Base-by-base conservation (phyloP, 345 rosid species). In the Xanthoceras sorbifolium region DNA sequence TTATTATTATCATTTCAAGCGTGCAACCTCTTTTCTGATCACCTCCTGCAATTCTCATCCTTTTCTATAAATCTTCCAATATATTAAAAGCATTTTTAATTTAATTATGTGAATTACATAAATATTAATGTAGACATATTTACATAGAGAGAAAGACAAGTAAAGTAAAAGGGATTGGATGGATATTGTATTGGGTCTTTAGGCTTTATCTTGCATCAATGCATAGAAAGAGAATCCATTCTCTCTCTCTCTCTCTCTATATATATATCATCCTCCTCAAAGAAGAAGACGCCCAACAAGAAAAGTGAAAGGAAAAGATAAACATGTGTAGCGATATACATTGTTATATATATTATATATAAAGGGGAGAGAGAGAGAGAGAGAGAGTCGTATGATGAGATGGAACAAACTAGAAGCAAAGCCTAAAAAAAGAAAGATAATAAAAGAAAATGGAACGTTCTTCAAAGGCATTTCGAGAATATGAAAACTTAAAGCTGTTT, bases 181-280 rank as follows among this genome's bases (percentile, higher is more conserved):
- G n/a, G 6, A 29, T 50, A 7, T 34, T 50, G 75, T 79, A 38
- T 40, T 46, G 52, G 52, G 75, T 83, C 79, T 85, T 83, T 73
- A 75, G 81, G 66, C 90, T 87, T 88, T 86, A 55, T 64, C 90
- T 85, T 80, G 83, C 72, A 81, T 83, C 91, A 82, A 84, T 80
- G 87, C 84, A 55, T 52, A 64, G 69, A 70, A 74, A 34, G 80
- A 69, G 76, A 77, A 74, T 66, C 83, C 78, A 52, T 76, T 44
- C 23, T 42, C 46, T 42, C 46, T n/a, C n/a, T n/a, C n/a, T n/a
- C n/a, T n/a, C n/a, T n/a, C n/a, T n/a, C n/a, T n/a, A n/a, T n/a
- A n/a, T n/a, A n/a, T n/a, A n/a, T n/a, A n/a, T 62, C 18, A 48
- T 64, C 44, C 31, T 69, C 73, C 25, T 65, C 79, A 64, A 55